phyloP scores from a whole-genome alignment of 305 asterid genomes.

The Petunia hybrid region DNA sequence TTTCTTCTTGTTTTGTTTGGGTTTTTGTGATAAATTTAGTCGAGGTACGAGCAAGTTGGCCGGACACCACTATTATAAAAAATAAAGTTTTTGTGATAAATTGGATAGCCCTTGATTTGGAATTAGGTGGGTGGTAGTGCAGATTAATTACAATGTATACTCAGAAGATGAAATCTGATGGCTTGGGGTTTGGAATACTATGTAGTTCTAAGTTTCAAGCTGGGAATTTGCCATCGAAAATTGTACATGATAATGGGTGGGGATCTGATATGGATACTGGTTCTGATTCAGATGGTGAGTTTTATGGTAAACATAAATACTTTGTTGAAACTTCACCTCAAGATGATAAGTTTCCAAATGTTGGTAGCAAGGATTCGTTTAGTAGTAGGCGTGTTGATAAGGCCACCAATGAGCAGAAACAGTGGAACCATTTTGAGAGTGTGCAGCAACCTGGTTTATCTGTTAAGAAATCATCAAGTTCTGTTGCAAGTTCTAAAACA shows the following conservation, averaged over 20 bases:
- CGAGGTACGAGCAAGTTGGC: too few species aligned
- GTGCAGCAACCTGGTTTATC: conserved; percentile 41
- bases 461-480: conserved; percentile 55
- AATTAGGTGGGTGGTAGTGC: not conserved
- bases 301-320: conserved; percentile 57
- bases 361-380: conserved; percentile 40
- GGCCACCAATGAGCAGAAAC: conserved; percentile 24
- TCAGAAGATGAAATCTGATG: conserved; percentile 52
- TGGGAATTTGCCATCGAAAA: conserved; percentile 60
- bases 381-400: conserved; percentile 36
- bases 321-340: conserved; percentile 85
- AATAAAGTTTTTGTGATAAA: not conserved
- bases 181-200: conserved; percentile 59
- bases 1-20: not conserved
- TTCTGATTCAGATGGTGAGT: conserved; percentile 77
- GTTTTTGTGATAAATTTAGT: not conserved
- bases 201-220: conserved; percentile 61
- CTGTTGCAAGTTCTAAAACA: conserved; percentile 55
- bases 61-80: too few species aligned
- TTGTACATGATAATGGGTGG: conserved; percentile 42
- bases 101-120: not conserved
- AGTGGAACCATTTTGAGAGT: conserved; percentile 41
- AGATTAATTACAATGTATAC: conserved; percentile 45
- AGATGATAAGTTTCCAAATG: conserved; percentile 66
- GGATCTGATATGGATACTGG: conserved; percentile 76